A percentile compares a stretch with the other conserved stretches of the same genome.
Evolutionary conservation across 225 moss, liverwort and hornwort genomes (phyloP).

Genomic region (Asterella californica): DNA sequence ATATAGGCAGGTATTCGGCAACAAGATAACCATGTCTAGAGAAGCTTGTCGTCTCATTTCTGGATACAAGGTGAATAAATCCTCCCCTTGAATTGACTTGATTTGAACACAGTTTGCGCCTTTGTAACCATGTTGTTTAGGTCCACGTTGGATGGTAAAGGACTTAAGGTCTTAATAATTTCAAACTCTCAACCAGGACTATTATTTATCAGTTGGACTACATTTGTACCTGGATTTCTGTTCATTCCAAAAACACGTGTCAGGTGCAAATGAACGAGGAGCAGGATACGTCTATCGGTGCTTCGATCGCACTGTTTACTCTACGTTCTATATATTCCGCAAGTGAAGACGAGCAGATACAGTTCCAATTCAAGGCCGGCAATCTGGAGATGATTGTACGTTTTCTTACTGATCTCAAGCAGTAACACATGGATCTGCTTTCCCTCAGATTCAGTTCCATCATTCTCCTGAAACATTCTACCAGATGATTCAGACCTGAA

Average conservation of each 20-base stretch:
- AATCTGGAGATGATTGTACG: constrained; percentile 91
- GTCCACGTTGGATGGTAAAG: too few species aligned
- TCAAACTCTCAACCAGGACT: not conserved
- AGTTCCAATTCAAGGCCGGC: constrained; percentile 88
- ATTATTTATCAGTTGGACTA: not conserved
- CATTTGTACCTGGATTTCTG: not conserved
- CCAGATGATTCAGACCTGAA: not conserved
- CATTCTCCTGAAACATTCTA: not conserved
- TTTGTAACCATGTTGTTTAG: not conserved
- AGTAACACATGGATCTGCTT: not conserved
- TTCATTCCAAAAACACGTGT: not conserved
- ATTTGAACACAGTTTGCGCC: not conserved
- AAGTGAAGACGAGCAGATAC: constrained; percentile 84
- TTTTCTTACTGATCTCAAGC: not conserved
- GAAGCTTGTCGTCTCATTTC: constrained; percentile 91
- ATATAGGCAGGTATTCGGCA: constrained; percentile 88
- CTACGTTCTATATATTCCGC: constrained; percentile 91
- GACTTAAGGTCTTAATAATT: not conserved
- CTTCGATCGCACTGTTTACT: constrained; percentile 84
- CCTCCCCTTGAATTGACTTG: not conserved
- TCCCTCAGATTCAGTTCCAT: not conserved
- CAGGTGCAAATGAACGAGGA: constrained; percentile 98
- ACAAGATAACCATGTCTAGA: constrained; percentile 88
- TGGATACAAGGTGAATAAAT: constrained; percentile 66
- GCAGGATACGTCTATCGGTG: constrained; percentile 69